Percentiles rank a stretch among this genome's conserved stretches.
Evolutionary conservation across 768 basidiomycete species (phyloP).

Genomic region (Agrocybe chaxingu): DNA sequence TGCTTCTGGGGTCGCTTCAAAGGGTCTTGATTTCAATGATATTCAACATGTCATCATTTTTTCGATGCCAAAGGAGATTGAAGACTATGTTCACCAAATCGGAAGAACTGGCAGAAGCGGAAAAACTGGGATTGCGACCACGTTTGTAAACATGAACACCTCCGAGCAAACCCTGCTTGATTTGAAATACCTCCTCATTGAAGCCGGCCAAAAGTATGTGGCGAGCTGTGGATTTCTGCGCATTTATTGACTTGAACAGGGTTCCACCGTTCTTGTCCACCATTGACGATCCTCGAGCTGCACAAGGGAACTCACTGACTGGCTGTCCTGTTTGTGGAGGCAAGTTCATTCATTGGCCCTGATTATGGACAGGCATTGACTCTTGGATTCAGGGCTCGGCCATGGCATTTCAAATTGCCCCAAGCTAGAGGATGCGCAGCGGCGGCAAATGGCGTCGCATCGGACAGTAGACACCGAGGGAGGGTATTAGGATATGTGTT

Average conservation of each 20-base stretch:
- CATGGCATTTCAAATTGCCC: constrained; percentile 95
- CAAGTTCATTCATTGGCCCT: constrained; percentile 24
- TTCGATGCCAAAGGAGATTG: constrained; percentile 99
- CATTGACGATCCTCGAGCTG: constrained; percentile 87
- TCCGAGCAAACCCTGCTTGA: constrained; percentile 95
- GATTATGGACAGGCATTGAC: constrained; percentile 1
- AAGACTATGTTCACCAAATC: constrained; percentile 99
- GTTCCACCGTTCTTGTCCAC: constrained; percentile 90
- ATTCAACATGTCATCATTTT: constrained; percentile 99
- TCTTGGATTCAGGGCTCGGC: constrained; percentile 66
- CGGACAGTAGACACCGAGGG: constrained; percentile 67
- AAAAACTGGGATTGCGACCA: constrained; percentile 98
- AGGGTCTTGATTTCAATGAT: constrained; percentile 98
- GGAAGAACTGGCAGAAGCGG: constrained; percentile 97
- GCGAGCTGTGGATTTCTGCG: neutral
- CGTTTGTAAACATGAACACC: constrained; percentile 98
- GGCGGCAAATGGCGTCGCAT: constrained; percentile 88
- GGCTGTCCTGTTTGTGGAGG: constrained; percentile 98
- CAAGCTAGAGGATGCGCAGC: constrained; percentile 90
- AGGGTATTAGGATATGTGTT: constrained; percentile 15
- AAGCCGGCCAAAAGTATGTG: constrained; percentile 92
- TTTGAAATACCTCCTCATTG: constrained; percentile 94
- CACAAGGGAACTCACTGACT: constrained; percentile 71
- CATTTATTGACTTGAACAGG: constrained; percentile 36
- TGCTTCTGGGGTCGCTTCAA: constrained; percentile 95